phyloP scores from a whole-genome alignment of 2,329 filamentous ascomycete species.

The Monilinia laxa region DNA sequence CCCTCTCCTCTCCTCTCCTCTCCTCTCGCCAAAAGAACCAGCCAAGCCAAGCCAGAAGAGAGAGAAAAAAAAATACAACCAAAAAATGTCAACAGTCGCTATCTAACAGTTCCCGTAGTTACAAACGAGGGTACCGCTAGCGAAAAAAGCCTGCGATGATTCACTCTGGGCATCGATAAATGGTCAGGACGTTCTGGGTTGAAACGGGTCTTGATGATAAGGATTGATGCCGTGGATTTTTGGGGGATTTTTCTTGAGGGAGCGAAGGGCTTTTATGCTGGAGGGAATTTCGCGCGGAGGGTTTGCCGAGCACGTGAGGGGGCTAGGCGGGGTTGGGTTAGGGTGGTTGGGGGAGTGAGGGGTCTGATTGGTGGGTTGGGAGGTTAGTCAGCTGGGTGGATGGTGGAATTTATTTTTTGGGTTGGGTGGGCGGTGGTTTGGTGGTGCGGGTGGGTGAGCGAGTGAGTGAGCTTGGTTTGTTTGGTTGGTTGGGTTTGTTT shows the following conservation, averaged over 20 bases:
- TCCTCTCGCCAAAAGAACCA: too few species aligned
- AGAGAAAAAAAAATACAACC: too few species aligned
- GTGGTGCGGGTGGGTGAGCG: too few species aligned
- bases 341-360: neutral
- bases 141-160: slow-evolving; percentile 85
- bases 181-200: slow-evolving; percentile 81
- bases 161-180: slow-evolving; percentile 86
- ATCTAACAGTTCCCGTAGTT: slow-evolving; percentile 90
- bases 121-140: slow-evolving; percentile 82
- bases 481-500: too few species aligned
- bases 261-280: slow-evolving; percentile 17
- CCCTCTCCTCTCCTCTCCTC: too few species aligned
- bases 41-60: too few species aligned
- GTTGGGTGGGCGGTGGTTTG: too few species aligned
- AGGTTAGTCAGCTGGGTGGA: too few species aligned
- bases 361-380: neutral
- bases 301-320: neutral
- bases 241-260: slow-evolving; percentile 14
- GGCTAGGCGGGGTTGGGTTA: neutral
- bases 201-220: slow-evolving; percentile 88
- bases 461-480: too few species aligned
- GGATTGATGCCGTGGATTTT: slow-evolving; percentile 70
- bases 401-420: too few species aligned
- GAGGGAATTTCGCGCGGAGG: neutral
- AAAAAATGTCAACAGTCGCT: slow-evolving; percentile 79